Evolutionary conservation across 2,329 filamentous ascomycete genomes (phyloP), one percentile per base, ranked within the genome.

Genomic region (Exserohilum rostratum): DNA sequence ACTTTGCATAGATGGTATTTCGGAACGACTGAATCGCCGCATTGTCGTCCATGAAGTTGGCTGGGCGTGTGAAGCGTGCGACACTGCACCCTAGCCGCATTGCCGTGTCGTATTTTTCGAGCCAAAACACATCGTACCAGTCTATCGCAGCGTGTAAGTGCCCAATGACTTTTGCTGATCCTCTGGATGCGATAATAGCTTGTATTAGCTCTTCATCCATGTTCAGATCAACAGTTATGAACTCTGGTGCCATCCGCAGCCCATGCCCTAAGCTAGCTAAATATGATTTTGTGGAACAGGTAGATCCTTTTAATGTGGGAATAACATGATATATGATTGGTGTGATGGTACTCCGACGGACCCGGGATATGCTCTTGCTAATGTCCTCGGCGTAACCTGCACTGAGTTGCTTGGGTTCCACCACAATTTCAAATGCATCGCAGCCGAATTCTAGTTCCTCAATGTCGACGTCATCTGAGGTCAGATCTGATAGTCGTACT

Each of bases 201-300:
- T 75, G 68, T 3, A 89, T 76, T n/a, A 80, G 65, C 2, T 75
- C 69, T 48, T 85, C 81, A 6, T 83, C 81, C 3, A 87, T 76
- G 6, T 81, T 77, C 12, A 90, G 70, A 64, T 90, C 86, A 13
- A 90, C 72, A 0, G 85, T 85, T 44, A 68, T 59, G 63, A 76
- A 89, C 47, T 89, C 87, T 0, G 87, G 84, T 0, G 82, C 82
- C n/a, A 89, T 77, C n/a, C 86, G 80, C 5, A 89, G 69, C 3
- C 84, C 84, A 61, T 89, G 85, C 6, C 79, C 78, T 0, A 88
- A 67, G 18, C 87, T 78, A 34, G 83, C 80, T 30, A 85, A 67
- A 60, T 88, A 88, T 6, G 67, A 70, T 6, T 51, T 43, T 34
- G 73, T 62, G 9, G 67, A 61, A 27, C 53, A 60, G 37, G 59